Conservation (phyloP, 2,329 filamentous ascomycete species). For the Teratosphaeria nubilosa region DNA sequence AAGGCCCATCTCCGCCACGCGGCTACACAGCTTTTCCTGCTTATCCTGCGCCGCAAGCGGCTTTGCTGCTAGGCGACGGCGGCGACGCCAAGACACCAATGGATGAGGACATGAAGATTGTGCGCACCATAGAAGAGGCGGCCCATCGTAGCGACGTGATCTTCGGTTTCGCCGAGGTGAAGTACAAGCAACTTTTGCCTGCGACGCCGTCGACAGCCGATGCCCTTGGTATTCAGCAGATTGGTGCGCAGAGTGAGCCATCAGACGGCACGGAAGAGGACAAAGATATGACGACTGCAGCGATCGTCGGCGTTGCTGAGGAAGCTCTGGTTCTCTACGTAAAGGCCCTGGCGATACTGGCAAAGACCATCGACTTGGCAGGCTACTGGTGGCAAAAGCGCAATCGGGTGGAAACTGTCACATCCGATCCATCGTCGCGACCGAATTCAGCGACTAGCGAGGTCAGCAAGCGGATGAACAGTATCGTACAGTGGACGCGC, state of each 20-base stretch:
- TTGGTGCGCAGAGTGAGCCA: constrained; percentile 46
- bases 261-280: constrained; percentile 53
- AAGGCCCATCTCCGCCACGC: constrained; percentile 59
- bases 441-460: constrained; percentile 13
- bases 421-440: constrained; percentile 25
- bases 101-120: constrained; percentile 71
- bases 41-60: constrained; percentile 63
- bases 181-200: constrained; percentile 94
- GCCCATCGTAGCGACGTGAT: constrained; percentile 92
- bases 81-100: constrained; percentile 46
- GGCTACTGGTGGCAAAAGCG: constrained; percentile 68
- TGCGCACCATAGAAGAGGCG: constrained; percentile 79
- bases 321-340: constrained; percentile 94
- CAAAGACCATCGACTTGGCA: constrained; percentile 92
- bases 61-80: constrained; percentile 54
- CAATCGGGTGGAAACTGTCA: constrained; percentile 44
- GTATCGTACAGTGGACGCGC: constrained; percentile 91
- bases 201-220: constrained; percentile 69
- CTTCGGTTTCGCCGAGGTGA: constrained; percentile 95
- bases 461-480: constrained; percentile 60
- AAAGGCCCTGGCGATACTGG: constrained; percentile 80
- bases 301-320: constrained; percentile 76
- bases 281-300: constrained; percentile 73
- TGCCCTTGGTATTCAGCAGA: constrained; percentile 50
- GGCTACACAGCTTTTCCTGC: constrained; percentile 74